Evolutionary conservation across 768 basidiomycete species (phyloP).

Genomic region (Lactarius sp.): DNA sequence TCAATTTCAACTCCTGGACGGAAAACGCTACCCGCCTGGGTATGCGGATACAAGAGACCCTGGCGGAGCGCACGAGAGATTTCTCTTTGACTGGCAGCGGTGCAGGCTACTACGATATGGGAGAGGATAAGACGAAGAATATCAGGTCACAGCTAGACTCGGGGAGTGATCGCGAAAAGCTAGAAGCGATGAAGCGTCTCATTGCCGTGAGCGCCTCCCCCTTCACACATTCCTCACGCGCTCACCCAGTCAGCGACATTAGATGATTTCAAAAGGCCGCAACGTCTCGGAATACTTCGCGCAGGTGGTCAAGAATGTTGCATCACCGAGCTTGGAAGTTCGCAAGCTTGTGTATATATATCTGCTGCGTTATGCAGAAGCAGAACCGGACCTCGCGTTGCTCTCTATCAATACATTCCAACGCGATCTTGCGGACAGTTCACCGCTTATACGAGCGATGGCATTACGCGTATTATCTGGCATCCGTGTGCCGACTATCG

Average conservation of each 20-base stretch:
- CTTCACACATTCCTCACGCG: neutral
- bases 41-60: conserved; percentile 75
- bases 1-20: conserved; percentile 44
- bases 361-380: conserved; percentile 87
- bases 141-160: conserved; percentile 86
- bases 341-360: conserved; percentile 98
- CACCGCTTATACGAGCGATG: conserved; percentile 94
- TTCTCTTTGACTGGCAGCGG: conserved; percentile 52
- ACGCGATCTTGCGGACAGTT: conserved; percentile 88
- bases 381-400: conserved; percentile 90
- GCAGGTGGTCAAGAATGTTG: conserved; percentile 95
- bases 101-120: conserved; percentile 57
- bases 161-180: conserved; percentile 80
- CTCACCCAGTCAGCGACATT: conserved; percentile 15
- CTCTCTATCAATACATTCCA: conserved; percentile 99
- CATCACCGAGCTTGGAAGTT: conserved; percentile 86
- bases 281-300: conserved; percentile 93
- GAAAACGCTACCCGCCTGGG: conserved; percentile 84
- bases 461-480: conserved; percentile 89
- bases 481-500: conserved; percentile 87
- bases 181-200: conserved; percentile 93
- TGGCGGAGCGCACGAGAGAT: conserved; percentile 78
- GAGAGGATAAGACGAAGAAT: conserved; percentile 79
- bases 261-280: conserved; percentile 91
- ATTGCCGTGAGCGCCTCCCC: conserved; percentile 64